Evolutionary conservation across 2,329 filamentous ascomycete genomes (phyloP), one percentile per base, ranked within the genome.

Genomic region (Cercospora nicotianae): DNA sequence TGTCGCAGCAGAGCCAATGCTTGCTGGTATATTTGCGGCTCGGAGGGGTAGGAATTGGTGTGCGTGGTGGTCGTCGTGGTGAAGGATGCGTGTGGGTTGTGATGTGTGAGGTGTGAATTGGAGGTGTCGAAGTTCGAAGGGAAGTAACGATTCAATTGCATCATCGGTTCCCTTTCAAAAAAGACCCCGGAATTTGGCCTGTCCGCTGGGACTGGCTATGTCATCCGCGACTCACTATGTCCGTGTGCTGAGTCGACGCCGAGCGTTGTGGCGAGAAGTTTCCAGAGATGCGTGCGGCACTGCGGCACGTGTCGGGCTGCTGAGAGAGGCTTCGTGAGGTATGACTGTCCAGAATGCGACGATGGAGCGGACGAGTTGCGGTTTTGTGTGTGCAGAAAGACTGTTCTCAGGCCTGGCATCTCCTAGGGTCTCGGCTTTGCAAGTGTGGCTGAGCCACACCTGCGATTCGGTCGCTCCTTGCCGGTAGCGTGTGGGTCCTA

Each of bases 1-100:
- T 51, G 66, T 33, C 48, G 55, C 26, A 67, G 39, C 28, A 67
- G 66, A 55, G 61, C 61, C 62, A 67, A 64, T 67, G 66, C 66
- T 60, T 64, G 66, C 28, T 60, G 66, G 61, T 64, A 65, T 36
- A 60, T 65, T 36, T 51, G 51, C 45, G 65, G 53, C 26, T 67
- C 53, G 61, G 59, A 23, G 26, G 61, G 39, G 16, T 55, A 9
- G 20, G 42, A 18, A 30, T 55, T 55, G 23, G 6, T 26, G 48
- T 28, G 36, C 5, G 39, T 10, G 7, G 45, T 63, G 1, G 42
- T 53, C 23, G 30, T 63, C 23, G 28, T 20, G 48, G 31, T 36
- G 31, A 18, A 33, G 33, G 20, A n/a, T 64, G 42, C 31, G 55
- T 59, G 55, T 10, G 55, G 28, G 18, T 26, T 4, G 55, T 58